Conservation (phyloP, 78 protist genomes). For the Polysphondylium violaceum region DNA sequence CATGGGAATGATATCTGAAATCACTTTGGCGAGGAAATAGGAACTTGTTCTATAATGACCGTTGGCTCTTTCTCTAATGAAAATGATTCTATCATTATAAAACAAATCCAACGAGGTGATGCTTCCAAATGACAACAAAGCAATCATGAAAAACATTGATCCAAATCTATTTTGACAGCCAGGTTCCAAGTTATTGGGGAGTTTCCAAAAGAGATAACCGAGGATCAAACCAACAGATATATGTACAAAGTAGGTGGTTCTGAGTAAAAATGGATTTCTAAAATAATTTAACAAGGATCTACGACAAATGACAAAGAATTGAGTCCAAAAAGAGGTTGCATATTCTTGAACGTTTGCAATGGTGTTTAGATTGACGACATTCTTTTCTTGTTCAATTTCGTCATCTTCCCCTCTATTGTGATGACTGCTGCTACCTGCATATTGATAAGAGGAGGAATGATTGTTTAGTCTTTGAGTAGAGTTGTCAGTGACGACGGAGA, state of each 20-base stretch:
- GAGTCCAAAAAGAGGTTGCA: conserved; percentile 82
- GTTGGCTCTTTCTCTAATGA: conserved; percentile 85
- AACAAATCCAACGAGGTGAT: conserved; percentile 81
- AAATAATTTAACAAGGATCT: conserved; percentile 76
- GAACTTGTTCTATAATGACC: conserved; percentile 81
- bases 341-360: conserved; percentile 48
- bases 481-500: conserved; percentile 59
- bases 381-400: neutral
- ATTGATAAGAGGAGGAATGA: neutral
- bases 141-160: conserved; percentile 49
- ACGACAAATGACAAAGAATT: conserved; percentile 71
- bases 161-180: conserved; percentile 74
- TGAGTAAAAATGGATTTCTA: conserved; percentile 84
- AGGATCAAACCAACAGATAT: conserved; percentile 77
- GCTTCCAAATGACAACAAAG: conserved; percentile 79
- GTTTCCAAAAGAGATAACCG: conserved; percentile 82
- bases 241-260: conserved; percentile 63
- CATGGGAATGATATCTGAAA: conserved; percentile 88
- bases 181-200: conserved; percentile 54
- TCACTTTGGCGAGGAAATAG: conserved; percentile 83
- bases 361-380: neutral
- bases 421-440: neutral
- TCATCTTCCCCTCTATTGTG: neutral
- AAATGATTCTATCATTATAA: conserved; percentile 75
- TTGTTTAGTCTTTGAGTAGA: neutral